Conservation (phyloP, 2,329 filamentous ascomycete genomes). For the Cladorrhinum sp. region DNA sequence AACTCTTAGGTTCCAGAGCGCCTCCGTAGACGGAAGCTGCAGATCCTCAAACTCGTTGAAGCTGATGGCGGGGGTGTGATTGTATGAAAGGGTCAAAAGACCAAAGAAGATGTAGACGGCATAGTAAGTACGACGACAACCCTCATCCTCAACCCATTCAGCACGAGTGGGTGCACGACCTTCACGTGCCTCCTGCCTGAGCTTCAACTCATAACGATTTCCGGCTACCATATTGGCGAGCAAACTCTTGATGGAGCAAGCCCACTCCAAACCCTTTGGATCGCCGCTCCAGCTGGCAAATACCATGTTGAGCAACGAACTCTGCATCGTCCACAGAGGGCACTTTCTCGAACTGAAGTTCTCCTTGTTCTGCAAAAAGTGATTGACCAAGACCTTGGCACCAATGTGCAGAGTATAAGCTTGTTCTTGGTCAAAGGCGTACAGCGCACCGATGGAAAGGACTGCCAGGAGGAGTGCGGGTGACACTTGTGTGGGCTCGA, state of each 20-base stretch:
- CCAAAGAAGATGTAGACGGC: slow-evolving; percentile 99
- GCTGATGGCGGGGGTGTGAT: slow-evolving; percentile 95
- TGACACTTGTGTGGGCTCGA: slow-evolving; percentile 75
- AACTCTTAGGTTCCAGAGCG: slow-evolving; percentile 84
- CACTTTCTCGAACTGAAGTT: slow-evolving; percentile 98
- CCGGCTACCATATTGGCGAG: slow-evolving; percentile 98
- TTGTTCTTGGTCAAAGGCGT: slow-evolving; percentile 95
- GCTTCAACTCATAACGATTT: slow-evolving; percentile 92
- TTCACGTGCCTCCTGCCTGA: slow-evolving; percentile 84
- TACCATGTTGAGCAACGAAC: slow-evolving; percentile 94
- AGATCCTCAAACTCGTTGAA: slow-evolving; percentile 97
- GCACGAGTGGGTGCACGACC: slow-evolving; percentile 71
- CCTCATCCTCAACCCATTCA: slow-evolving; percentile 96
- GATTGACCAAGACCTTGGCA: slow-evolving; percentile 93
- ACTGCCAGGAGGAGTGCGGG: slow-evolving; percentile 84
- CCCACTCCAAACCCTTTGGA: slow-evolving; percentile 91
- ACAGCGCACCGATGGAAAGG: slow-evolving; percentile 90
- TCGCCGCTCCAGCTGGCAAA: slow-evolving; percentile 99
- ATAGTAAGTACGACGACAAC: slow-evolving; percentile 94
- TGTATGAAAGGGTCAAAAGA: slow-evolving; percentile 90
- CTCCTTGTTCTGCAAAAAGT: slow-evolving; percentile 96
- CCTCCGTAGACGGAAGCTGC: slow-evolving; percentile 88
- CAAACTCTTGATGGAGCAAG: slow-evolving; percentile 96
- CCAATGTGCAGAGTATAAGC: slow-evolving; percentile 97
- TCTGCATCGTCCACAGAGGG: slow-evolving; percentile 97